Conservation (phyloP, 2,329 filamentous ascomycete species). For the Geosmithia morbida region DNA sequence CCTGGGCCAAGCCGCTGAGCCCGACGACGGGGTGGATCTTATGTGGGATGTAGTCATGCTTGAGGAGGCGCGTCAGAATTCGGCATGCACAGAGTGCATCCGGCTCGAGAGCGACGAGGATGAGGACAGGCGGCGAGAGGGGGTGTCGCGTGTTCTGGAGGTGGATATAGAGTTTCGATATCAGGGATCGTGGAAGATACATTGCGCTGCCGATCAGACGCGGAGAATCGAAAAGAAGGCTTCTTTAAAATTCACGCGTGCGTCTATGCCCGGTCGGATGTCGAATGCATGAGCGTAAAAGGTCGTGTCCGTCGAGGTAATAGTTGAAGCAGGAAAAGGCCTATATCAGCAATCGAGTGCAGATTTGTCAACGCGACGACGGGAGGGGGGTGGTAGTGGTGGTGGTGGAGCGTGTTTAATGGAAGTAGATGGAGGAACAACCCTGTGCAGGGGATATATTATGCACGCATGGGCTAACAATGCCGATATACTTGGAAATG, state of each 20-base stretch:
- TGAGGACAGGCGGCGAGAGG: constrained; percentile 78
- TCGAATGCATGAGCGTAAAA: neutral
- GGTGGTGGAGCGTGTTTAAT: neutral
- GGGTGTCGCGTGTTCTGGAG: constrained; percentile 77
- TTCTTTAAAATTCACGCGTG: neutral
- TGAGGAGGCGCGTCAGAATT: constrained; percentile 84
- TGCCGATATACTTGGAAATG: neutral
- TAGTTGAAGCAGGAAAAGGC: neutral
- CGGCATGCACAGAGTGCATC: constrained; percentile 92
- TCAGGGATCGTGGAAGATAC: constrained; percentile 85
- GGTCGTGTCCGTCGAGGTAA: neutral
- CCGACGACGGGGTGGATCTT: constrained; percentile 93
- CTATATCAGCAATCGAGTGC: neutral
- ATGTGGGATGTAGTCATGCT: constrained; percentile 93
- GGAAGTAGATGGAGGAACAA: neutral
- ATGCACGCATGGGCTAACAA: neutral
- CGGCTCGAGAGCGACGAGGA: constrained; percentile 86
- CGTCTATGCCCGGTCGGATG: neutral
- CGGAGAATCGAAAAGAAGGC: neutral
- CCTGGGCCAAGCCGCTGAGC: constrained; percentile 75
- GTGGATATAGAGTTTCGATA: constrained; percentile 83
- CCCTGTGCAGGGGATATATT: neutral
- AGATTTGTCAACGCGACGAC: neutral
- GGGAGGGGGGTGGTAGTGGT: too few relatives aligned
- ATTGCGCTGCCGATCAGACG: constrained; percentile 32